Conservation (phyloP, 2,329 filamentous ascomycete species). For the Rhinocladiella similis region DNA sequence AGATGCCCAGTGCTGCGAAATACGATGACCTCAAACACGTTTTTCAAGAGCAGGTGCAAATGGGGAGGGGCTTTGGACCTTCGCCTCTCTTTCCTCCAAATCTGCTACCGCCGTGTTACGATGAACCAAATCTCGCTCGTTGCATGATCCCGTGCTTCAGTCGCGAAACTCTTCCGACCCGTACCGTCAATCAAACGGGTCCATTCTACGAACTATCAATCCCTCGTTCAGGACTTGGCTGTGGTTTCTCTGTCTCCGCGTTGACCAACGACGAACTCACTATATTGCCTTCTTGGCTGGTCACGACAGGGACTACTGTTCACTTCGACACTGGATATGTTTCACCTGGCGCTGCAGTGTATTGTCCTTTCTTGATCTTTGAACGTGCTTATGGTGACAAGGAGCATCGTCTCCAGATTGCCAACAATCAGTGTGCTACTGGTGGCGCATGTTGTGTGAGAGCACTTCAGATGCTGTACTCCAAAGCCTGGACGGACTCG, state of each 20-base stretch:
- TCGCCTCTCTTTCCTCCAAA: conserved; percentile 29
- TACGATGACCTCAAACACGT: conserved; percentile 19
- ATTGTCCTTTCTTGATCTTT: conserved; percentile 27
- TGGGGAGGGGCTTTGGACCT: conserved; percentile 26
- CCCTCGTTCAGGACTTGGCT: conserved; percentile 26
- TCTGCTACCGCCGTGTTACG: conserved; percentile 24
- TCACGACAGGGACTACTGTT: conserved; percentile 25
- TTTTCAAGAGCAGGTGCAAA: conserved; percentile 25
- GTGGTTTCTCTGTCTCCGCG: conserved; percentile 25
- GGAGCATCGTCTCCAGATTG: conserved; percentile 23
- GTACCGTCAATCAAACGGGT: conserved; percentile 16
- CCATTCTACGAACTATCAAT: conserved; percentile 24
- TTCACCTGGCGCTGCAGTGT: conserved; percentile 25
- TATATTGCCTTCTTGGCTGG: conserved; percentile 23
- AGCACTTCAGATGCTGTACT: conserved; percentile 27
- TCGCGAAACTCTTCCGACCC: conserved; percentile 27
- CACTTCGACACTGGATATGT: conserved; percentile 28
- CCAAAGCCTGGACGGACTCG: conserved; percentile 18
- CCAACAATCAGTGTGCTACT: conserved; percentile 30
- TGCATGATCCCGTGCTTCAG: conserved; percentile 28
- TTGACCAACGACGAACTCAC: conserved; percentile 20
- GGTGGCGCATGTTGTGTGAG: conserved; percentile 29
- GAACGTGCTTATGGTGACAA: conserved; percentile 22
- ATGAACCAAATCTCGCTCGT: conserved; percentile 20
- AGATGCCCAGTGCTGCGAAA: conserved; percentile 12